phyloP scores from a whole-genome alignment of 768 basidiomycete species.

The Tricholoma sp. region DNA sequence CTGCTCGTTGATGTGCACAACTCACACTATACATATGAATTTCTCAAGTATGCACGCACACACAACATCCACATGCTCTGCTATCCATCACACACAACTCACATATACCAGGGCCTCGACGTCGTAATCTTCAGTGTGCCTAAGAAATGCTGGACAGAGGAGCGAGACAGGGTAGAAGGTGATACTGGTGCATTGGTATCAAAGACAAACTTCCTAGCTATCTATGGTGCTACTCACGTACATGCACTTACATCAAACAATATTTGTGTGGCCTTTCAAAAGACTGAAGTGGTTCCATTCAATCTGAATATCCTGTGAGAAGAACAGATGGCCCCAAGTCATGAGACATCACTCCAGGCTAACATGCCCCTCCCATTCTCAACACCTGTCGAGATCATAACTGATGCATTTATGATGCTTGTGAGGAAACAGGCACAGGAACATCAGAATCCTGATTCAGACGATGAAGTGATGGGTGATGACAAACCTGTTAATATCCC shows the following conservation, averaged over 20 bases:
- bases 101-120: too few species aligned
- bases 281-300: constrained; percentile 35
- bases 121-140: too few species aligned
- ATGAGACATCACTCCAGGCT: neutral
- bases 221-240: constrained; percentile 24
- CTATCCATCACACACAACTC: too few species aligned
- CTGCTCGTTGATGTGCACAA: constrained; percentile 38
- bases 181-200: constrained; percentile 15
- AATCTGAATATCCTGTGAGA: constrained; percentile 26
- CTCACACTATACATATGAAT: constrained; percentile 24
- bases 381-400: neutral
- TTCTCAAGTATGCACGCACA: constrained; percentile 21
- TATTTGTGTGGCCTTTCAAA: constrained; percentile 31
- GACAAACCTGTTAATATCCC: neutral
- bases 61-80: constrained; percentile 7
- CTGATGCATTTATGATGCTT: neutral
- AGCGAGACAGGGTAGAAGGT: too few species aligned
- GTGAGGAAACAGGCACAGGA: neutral
- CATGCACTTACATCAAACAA: constrained; percentile 23
- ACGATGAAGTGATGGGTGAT: neutral
- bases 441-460: neutral
- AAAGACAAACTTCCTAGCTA: constrained; percentile 31
- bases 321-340: constrained; percentile 4
- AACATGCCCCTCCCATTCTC: neutral
- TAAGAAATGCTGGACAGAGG: too few species aligned